Percentiles rank a stretch among this genome's conserved stretches.
Evolutionary conservation across 139 green algal species (phyloP).

Genomic region (Ettlia oleoabundans): DNA sequence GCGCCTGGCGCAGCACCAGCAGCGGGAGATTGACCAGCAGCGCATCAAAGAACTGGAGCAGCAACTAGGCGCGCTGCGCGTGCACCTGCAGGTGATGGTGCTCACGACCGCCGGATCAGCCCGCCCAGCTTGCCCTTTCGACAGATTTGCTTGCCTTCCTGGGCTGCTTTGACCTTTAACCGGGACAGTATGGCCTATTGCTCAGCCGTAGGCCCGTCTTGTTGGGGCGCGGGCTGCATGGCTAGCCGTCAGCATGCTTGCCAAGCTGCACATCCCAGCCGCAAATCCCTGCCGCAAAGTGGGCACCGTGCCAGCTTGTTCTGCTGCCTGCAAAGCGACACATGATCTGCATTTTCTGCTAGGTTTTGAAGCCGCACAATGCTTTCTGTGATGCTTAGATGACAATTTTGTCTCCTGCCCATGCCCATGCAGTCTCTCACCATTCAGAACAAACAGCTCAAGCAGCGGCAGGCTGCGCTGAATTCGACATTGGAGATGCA

Average conservation of each 20-base stretch:
- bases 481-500: constrained; percentile 17
- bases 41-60: constrained; percentile 8
- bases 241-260: not conserved
- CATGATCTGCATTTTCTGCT: not conserved
- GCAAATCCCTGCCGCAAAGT: too few species aligned
- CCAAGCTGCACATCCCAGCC: too few species aligned
- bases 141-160: too few species aligned
- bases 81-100: constrained; percentile 2
- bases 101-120: too few species aligned
- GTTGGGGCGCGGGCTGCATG: not conserved
- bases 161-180: too few species aligned
- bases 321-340: not conserved
- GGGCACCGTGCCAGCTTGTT: too few species aligned
- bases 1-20: not conserved
- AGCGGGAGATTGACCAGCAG: constrained; percentile 1
- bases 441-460: constrained; percentile 11
- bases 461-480: constrained; percentile 23
- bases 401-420: too few species aligned
- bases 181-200: too few species aligned
- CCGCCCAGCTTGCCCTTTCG: too few species aligned
- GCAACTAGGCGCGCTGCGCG: constrained; percentile 1
- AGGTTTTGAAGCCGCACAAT: too few species aligned
- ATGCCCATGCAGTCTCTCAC: constrained; percentile 16
- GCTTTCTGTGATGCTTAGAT: too few species aligned
- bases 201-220: too few species aligned